Base-by-base conservation (phyloP, 176 grass and related monocot species). In the Oropetium thomaeum region DNA sequence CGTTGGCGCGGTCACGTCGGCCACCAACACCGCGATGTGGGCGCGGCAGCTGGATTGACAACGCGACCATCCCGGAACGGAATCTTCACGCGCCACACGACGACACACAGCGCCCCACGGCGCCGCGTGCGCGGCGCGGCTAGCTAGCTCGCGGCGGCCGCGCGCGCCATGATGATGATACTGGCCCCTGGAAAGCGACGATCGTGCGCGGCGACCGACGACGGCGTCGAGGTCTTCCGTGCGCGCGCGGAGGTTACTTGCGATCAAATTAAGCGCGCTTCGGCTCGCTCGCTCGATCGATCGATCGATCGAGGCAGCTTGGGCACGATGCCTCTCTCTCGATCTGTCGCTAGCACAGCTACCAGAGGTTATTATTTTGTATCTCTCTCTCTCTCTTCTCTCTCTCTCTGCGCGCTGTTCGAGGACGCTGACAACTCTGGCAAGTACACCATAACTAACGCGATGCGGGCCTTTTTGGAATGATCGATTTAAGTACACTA, bases 11-110 rank as follows among this genome's bases (percentile, higher is more conserved):
- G 85, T 87, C 85, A 82, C 79, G n/a, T 87, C 85, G 5, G 7
- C 67, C 85, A 82, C 85, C 85, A 82, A 87, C 85, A 87, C 71
- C 62, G 69, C 7, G 73, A 51, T 66, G 85, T 78, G 85, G 85
- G 73, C 53, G 51, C 32, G 29, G 79, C 85, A 4, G 67, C 74
- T 82, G 79, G 66, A 23, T 28, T 20, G 78, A 80, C 57, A 61
- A n/a, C n/a, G n/a, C n/a, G n/a, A n/a, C n/a, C 10, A 22, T 62
- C 78, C 41, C 33, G 28, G 61, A 25, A 20, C 30, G 64, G 84
- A 64, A 81, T 77, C 71, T 81, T 76, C 29, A 5, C 49, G 68
- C 44, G 35, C 28, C 71, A 11, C 10, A 0, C 69, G 34, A 1
- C 3, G n/a, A n/a, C n/a, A n/a, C n/a, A n/a, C n/a, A n/a, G n/a